phyloP scores from a whole-genome alignment of 2,329 filamentous ascomycete species.

The Aureobasidium melanogenum region DNA sequence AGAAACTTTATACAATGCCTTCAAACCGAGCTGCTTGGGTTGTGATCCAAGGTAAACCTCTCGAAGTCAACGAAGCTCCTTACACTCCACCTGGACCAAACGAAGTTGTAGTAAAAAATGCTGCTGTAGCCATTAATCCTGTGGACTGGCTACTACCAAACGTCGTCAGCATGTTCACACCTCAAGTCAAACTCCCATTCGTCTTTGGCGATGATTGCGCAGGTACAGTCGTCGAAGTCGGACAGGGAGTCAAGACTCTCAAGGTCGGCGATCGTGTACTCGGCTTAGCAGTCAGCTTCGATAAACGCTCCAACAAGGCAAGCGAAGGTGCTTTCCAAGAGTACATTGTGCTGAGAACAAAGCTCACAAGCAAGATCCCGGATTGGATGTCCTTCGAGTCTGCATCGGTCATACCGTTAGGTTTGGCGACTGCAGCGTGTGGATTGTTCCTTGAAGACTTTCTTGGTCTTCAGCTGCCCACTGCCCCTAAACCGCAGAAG shows the following conservation, averaged over 20 bases:
- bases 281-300: slow-evolving; percentile 13
- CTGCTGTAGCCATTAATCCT: slow-evolving; percentile 32
- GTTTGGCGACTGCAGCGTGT: slow-evolving; percentile 16
- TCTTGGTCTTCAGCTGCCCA: slow-evolving; percentile 13
- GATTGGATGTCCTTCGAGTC: slow-evolving; percentile 16
- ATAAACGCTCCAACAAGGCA: slow-evolving; percentile 9
- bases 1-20: not conserved
- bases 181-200: slow-evolving; percentile 18
- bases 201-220: slow-evolving; percentile 23
- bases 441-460: slow-evolving; percentile 15
- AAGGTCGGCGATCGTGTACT: slow-evolving; percentile 30
- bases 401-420: slow-evolving; percentile 18
- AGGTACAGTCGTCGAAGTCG: slow-evolving; percentile 27
- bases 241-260: slow-evolving; percentile 24
- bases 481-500: not conserved
- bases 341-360: slow-evolving; percentile 14
- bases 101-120: slow-evolving; percentile 29
- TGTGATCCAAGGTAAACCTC: slow-evolving; percentile 14
- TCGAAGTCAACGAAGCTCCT: slow-evolving; percentile 17
- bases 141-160: slow-evolving; percentile 29
- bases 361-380: slow-evolving; percentile 15
- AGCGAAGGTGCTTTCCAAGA: slow-evolving; percentile 19
- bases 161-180: slow-evolving; percentile 16
- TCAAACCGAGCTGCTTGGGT: slow-evolving; percentile 19
- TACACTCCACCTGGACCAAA: slow-evolving; percentile 17